Evolutionary conservation across 2,329 filamentous ascomycete species (phyloP).

Genomic region (Diaporthe vexans): DNA sequence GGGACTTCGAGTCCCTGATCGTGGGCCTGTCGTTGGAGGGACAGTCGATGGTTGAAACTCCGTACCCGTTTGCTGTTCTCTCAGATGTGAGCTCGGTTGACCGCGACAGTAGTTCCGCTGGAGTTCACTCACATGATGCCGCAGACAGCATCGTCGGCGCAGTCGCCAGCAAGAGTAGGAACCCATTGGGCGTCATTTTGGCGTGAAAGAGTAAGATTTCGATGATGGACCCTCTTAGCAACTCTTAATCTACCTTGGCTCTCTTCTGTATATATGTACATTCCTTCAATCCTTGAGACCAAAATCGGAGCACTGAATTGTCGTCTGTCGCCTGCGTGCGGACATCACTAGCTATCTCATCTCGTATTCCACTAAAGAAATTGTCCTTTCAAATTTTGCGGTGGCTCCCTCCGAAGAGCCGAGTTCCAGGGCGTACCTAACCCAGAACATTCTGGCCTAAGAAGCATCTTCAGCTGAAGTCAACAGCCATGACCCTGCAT

Average conservation of each 20-base stretch:
- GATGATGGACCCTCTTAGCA: not conserved
- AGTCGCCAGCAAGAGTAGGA: not conserved
- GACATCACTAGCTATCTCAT: not conserved
- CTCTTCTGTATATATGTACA: not conserved
- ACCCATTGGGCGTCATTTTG: not conserved
- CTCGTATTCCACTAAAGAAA: not conserved
- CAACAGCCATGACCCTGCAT: no score
- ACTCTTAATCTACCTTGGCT: not conserved
- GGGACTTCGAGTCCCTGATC: conserved; percentile 71
- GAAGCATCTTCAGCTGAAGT: not conserved
- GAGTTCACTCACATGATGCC: not conserved
- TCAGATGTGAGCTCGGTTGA: not conserved
- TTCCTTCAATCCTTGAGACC: not conserved
- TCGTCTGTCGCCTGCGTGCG: not conserved
- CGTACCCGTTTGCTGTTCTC: not conserved
- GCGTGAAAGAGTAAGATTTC: not conserved
- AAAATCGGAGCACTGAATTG: not conserved
- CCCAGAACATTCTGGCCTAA: not conserved
- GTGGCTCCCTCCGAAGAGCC: not conserved
- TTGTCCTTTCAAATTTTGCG: no score
- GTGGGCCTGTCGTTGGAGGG: conserved; percentile 74
- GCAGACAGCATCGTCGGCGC: not conserved
- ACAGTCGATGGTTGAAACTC: conserved; percentile 59
- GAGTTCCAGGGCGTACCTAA: not conserved
- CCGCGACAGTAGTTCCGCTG: not conserved